A percentile compares a stretch with the other conserved stretches of the same genome.
These are phyloP conservation scores for Penicillium salamii DNA, from an alignment of 495 filamentous ascomycete genomes.

Conservation along the genomic window DNA sequence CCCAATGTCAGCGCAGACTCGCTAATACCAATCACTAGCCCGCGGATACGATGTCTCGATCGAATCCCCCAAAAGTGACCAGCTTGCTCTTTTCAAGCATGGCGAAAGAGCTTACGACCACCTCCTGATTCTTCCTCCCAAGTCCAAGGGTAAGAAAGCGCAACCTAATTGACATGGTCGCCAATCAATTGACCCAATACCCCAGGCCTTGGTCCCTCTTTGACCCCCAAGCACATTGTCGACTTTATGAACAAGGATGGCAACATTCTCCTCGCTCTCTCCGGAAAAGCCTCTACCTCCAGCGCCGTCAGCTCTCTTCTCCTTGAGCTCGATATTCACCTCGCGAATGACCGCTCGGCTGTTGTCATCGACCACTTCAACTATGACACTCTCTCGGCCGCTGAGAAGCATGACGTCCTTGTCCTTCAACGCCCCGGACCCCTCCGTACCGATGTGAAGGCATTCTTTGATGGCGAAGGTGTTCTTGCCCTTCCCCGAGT, in stretches of 20 bases:
- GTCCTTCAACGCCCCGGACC: constrained; percentile 63
- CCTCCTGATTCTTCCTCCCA: constrained; percentile 79
- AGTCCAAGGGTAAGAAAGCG: constrained; percentile 70
- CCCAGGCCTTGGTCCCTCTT: constrained; percentile 76
- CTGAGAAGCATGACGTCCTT: constrained; percentile 86
- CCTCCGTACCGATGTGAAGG: constrained; percentile 66
- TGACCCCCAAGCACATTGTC: constrained; percentile 83
- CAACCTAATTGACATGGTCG: neutral
- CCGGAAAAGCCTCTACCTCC: constrained; percentile 67
- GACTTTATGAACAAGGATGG: constrained; percentile 89
- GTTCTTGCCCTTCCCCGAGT: constrained; percentile 77
- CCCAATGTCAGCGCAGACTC: neutral
- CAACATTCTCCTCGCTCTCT: constrained; percentile 89
- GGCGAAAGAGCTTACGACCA: constrained; percentile 92
- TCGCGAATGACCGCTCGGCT: constrained; percentile 78
- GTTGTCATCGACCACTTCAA: constrained; percentile 94
- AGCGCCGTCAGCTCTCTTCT: constrained; percentile 80
- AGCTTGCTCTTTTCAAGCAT: constrained; percentile 77
- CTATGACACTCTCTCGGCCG: constrained; percentile 72
- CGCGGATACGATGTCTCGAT: constrained; percentile 79
- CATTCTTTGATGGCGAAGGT: constrained; percentile 71
- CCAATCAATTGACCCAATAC: constrained; percentile 27
- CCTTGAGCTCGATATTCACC: constrained; percentile 84
- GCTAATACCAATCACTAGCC: constrained; percentile 45
- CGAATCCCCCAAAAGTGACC: constrained; percentile 82